Conservation (phyloP, 2,329 filamentous ascomycete genomes). For the Alternaria longipes region DNA sequence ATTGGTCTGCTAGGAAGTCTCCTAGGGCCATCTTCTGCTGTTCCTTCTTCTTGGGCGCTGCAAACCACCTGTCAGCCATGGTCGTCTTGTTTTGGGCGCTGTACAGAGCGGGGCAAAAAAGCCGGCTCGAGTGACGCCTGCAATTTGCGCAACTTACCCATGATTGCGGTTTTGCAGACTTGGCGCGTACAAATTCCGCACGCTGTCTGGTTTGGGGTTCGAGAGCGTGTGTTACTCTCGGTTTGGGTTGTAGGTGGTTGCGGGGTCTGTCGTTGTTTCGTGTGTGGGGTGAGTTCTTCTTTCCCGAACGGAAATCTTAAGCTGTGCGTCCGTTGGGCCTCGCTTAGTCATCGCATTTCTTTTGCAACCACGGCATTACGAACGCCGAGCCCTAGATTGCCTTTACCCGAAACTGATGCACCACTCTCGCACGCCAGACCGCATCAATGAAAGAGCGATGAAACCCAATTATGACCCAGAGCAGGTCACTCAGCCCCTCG, state of each 20-base stretch:
- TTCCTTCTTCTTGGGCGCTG: constrained; percentile 93
- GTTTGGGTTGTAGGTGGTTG: constrained; percentile 35
- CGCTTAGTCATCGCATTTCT: constrained; percentile 28
- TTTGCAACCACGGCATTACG: constrained; percentile 17
- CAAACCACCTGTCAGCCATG: constrained; percentile 56
- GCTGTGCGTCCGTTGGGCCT: constrained; percentile 31
- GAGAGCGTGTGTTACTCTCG: constrained; percentile 45
- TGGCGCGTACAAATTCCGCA: constrained; percentile 48
- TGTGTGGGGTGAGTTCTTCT: constrained; percentile 27
- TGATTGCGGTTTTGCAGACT: constrained; percentile 64
- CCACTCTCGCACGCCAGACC: constrained; percentile 1
- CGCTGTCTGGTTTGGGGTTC: constrained; percentile 42
- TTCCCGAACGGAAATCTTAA: constrained; percentile 35
- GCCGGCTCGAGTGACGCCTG: constrained; percentile 33
- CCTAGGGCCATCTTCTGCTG: constrained; percentile 97
- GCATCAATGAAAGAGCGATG: constrained; percentile 38
- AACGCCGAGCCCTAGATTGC: constrained; percentile 11
- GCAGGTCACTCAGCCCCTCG: constrained; percentile 38
- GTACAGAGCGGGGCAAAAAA: constrained; percentile 39
- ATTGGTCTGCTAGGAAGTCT: constrained; percentile 91
- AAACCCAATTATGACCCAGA: constrained; percentile 29
- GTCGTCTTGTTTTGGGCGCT: constrained; percentile 18
- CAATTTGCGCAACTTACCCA: constrained; percentile 57
- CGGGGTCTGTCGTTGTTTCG: constrained; percentile 32
- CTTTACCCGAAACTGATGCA: constrained; percentile 6